Conservation (phyloP, 371 early-diverging fungal genomes). For the Mucor velutinosus region DNA sequence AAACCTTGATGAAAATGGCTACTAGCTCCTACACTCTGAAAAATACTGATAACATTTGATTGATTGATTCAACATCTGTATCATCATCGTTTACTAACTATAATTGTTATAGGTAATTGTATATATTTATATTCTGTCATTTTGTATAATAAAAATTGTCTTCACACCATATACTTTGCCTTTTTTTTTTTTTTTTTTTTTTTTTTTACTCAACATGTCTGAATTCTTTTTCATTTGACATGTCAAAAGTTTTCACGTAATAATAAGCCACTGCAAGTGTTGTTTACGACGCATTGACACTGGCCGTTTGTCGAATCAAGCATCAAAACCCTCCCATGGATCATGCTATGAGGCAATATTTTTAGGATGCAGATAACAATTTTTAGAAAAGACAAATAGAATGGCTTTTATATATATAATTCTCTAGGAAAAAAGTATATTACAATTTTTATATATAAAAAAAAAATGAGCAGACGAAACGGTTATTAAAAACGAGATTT, state of each 20-base stretch:
- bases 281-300: not conserved
- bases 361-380: not conserved
- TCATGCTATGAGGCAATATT: not conserved
- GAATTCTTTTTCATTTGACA: not conserved
- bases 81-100: not conserved
- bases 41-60: conserved; percentile 4
- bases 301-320: not conserved
- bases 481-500: not conserved
- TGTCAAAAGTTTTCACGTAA: not conserved
- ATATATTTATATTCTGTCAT: not conserved
- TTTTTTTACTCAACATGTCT: not conserved
- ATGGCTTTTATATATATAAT: not conserved
- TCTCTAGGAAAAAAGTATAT: not conserved
- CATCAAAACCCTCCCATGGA: not conserved
- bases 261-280: not conserved
- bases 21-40: conserved; percentile 37
- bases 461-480: not conserved
- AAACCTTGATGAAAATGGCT: conserved; percentile 44
- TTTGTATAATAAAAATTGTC: not conserved
- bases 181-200: not conserved
- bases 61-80: not conserved
- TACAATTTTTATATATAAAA: conserved; percentile 3
- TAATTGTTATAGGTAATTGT: not conserved
- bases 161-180: not conserved
- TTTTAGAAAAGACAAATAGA: not conserved